These are phyloP conservation scores for Steccherinum ochraceum DNA, from an alignment of 768 basidiomycete genomes.

Conservation along the genomic window DNA sequence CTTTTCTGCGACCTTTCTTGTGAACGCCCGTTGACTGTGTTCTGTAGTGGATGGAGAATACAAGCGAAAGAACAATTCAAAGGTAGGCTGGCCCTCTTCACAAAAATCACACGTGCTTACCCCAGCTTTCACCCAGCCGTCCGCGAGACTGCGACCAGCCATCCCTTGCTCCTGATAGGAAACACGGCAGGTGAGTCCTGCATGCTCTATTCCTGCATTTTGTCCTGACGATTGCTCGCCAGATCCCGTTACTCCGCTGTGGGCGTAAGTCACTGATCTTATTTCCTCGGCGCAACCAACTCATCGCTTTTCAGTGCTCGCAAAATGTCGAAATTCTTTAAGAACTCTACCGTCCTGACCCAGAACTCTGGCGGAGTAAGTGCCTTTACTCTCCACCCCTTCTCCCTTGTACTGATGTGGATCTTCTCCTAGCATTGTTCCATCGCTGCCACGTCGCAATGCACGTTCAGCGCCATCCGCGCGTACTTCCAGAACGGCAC, in stretches of 20 bases:
- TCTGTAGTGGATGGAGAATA: neutral
- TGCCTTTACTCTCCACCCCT: neutral
- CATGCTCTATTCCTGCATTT: no score
- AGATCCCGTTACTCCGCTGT: slow-evolving; percentile 1
- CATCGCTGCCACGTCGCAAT: slow-evolving; percentile 22
- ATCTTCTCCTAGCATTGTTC: neutral
- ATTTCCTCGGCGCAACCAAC: no score
- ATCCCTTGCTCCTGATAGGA: neutral
- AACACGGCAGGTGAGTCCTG: neutral
- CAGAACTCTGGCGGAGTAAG: neutral
- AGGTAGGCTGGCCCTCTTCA: no score
- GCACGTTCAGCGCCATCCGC: slow-evolving; percentile 29
- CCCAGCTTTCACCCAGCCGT: no score
- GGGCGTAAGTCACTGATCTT: neutral
- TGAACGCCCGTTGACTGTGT: no score
- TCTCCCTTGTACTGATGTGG: neutral
- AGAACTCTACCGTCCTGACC: neutral
- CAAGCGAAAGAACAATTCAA: neutral
- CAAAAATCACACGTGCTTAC: no score
- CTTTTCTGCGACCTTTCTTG: neutral
- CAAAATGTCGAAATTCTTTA: neutral
- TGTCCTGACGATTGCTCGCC: neutral
- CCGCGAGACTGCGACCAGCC: neutral
- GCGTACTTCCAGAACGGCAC: slow-evolving; percentile 35
- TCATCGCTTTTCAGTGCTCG: neutral